Evolutionary conservation across 805 yeast genomes (phyloP).

Genomic region (Lachancea lanzarotensis): DNA sequence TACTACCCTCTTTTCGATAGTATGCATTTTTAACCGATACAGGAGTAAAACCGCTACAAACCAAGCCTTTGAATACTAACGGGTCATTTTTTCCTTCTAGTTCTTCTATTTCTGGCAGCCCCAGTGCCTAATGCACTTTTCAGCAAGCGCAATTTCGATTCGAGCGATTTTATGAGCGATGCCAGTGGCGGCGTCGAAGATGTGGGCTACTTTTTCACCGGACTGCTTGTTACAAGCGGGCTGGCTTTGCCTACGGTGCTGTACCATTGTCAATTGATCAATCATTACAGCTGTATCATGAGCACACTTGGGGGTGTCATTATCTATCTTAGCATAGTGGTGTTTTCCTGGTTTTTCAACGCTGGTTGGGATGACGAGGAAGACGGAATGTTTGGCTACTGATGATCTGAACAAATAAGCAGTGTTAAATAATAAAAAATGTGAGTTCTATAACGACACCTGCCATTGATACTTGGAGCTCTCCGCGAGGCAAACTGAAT

Average conservation of each 20-base stretch:
- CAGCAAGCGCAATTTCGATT: constrained; percentile 37
- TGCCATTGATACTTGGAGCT: too few species aligned
- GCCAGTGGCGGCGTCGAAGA: constrained; percentile 49
- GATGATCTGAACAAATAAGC: constrained; percentile 1
- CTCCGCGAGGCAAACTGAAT: too few species aligned
- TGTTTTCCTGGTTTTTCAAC: constrained; percentile 70
- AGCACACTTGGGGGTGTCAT: constrained; percentile 79
- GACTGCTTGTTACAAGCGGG: constrained; percentile 70
- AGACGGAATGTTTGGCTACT: constrained; percentile 34
- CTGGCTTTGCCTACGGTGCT: constrained; percentile 67
- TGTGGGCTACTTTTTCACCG: constrained; percentile 72
- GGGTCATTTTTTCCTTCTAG: constrained; percentile 16
- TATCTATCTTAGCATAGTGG: constrained; percentile 75
- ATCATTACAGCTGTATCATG: constrained; percentile 64
- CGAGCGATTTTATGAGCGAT: constrained; percentile 61
- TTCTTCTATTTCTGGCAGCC: constrained; percentile 59
- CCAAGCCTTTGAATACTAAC: not conserved
- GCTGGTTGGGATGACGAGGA: constrained; percentile 35
- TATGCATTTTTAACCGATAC: constrained; percentile 22
- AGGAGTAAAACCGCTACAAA: too few species aligned
- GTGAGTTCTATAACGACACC: not conserved
- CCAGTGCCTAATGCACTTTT: constrained; percentile 66
- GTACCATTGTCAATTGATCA: constrained; percentile 67
- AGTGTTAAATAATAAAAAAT: not conserved
- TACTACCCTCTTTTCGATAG: constrained; percentile 84